Conservation (phyloP, 1,284 basidiomycete species). For the Ustilago sp. region DNA sequence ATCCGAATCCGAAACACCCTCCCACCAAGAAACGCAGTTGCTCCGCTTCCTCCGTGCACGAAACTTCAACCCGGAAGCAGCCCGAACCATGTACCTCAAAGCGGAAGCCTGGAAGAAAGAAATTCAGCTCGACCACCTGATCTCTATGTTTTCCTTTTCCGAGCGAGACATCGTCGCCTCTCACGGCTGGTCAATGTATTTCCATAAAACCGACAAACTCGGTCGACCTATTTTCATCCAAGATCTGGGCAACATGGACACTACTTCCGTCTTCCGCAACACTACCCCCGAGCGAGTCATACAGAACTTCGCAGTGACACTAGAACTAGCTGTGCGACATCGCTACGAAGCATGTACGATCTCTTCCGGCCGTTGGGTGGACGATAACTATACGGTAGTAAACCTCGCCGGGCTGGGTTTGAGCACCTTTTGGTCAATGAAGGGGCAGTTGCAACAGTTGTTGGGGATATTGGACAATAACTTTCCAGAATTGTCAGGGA, state of each 20-base stretch:
- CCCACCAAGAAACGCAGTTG: constrained; percentile 52
- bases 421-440: constrained; percentile 66
- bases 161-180: constrained; percentile 60
- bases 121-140: constrained; percentile 53
- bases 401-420: constrained; percentile 63
- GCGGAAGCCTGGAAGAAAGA: constrained; percentile 62
- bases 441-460: constrained; percentile 62
- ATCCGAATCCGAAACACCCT: constrained; percentile 30
- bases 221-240: constrained; percentile 68
- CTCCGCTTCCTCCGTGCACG: constrained; percentile 65
- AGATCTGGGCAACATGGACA: constrained; percentile 61
- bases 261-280: constrained; percentile 45
- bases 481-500: constrained; percentile 64
- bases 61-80: constrained; percentile 55
- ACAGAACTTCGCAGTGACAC: constrained; percentile 64
- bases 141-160: constrained; percentile 52
- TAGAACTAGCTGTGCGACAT: constrained; percentile 62
- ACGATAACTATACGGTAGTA: constrained; percentile 68
- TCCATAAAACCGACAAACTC: constrained; percentile 63
- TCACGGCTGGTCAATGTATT: constrained; percentile 68
- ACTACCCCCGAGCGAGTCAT: constrained; percentile 65
- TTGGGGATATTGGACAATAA: constrained; percentile 63
- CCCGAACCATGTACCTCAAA: constrained; percentile 61
- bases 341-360: constrained; percentile 60
- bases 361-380: constrained; percentile 49